Conservation (phyloP, 2,329 filamentous ascomycete species). For the Amylocarpus encephaloides region DNA sequence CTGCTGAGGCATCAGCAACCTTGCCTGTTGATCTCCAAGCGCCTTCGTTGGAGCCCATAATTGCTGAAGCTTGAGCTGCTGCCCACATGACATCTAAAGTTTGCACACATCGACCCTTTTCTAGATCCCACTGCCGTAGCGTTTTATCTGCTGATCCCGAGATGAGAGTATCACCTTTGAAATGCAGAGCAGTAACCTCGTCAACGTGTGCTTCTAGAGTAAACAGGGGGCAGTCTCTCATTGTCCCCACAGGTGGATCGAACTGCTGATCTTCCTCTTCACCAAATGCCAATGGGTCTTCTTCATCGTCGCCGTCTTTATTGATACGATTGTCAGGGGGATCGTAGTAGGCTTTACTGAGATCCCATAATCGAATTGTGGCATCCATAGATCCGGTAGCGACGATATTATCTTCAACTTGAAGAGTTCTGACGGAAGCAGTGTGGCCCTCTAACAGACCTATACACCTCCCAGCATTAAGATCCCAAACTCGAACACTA, state of each 20-base stretch:
- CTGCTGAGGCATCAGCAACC: conserved; percentile 60
- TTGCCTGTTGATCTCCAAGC: conserved; percentile 68
- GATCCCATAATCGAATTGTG: conserved; percentile 89
- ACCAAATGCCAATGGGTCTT: conserved; percentile 66
- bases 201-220: conserved; percentile 86
- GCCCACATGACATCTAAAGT: conserved; percentile 98
- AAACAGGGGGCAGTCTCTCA: conserved; percentile 85
- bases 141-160: conserved; percentile 98
- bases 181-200: conserved; percentile 90
- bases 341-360: conserved; percentile 81
- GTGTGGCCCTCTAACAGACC: conserved; percentile 89
- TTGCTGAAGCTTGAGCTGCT: conserved; percentile 77
- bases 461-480: conserved; percentile 88
- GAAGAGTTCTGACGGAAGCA: conserved; percentile 83
- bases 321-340: conserved; percentile 49
- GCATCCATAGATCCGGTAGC: conserved; percentile 94
- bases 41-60: conserved; percentile 53
- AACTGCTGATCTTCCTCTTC: conserved; percentile 61
- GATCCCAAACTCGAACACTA: conserved; percentile 90
- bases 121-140: conserved; percentile 92
- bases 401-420: conserved; percentile 92
- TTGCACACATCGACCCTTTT: conserved; percentile 95
- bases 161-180: conserved; percentile 81
- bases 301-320: conserved; percentile 53
- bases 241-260: conserved; percentile 70